Percentiles rank a stretch among this genome's conserved stretches.
phyloP scores from a whole-genome alignment of 129 eudicot genomes.

The Flaveria brownii region DNA sequence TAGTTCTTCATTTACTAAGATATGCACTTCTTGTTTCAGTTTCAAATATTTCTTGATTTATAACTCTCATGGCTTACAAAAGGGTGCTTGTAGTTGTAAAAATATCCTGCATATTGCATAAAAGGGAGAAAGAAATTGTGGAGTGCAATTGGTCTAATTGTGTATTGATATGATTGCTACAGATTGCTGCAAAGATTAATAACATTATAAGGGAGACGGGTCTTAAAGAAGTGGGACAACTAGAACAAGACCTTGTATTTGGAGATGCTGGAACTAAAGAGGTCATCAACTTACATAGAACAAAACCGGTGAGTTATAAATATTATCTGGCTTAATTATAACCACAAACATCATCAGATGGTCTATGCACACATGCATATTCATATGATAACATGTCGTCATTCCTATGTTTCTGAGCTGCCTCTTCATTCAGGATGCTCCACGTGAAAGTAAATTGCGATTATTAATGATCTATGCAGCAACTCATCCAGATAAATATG shows the following conservation, averaged over 20 bases:
- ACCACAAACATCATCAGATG: constrained; percentile 1
- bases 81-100: background rate
- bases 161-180: constrained; percentile 26
- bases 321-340: constrained; percentile 3
- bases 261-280: constrained; percentile 99
- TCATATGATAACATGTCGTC: background rate
- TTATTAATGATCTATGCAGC: constrained; percentile 92
- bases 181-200: constrained; percentile 94
- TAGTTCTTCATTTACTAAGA: background rate
- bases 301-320: constrained; percentile 50
- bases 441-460: constrained; percentile 80
- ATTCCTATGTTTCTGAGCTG: constrained; percentile 8
- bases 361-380: constrained; percentile 9
- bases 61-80: background rate
- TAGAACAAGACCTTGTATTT: constrained; percentile 95
- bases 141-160: constrained; percentile 5
- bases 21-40: background rate
- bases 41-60: background rate
- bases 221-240: constrained; percentile 87
- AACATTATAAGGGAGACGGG: constrained; percentile 69
- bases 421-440: constrained; percentile 61
- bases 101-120: constrained; percentile 2
- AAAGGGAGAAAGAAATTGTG: constrained; percentile 18
- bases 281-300: constrained; percentile 70
- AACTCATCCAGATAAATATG: constrained; percentile 76